Base-by-base conservation (phyloP, 1,284 basidiomycete genomes). In the Cerrena zonata region DNA sequence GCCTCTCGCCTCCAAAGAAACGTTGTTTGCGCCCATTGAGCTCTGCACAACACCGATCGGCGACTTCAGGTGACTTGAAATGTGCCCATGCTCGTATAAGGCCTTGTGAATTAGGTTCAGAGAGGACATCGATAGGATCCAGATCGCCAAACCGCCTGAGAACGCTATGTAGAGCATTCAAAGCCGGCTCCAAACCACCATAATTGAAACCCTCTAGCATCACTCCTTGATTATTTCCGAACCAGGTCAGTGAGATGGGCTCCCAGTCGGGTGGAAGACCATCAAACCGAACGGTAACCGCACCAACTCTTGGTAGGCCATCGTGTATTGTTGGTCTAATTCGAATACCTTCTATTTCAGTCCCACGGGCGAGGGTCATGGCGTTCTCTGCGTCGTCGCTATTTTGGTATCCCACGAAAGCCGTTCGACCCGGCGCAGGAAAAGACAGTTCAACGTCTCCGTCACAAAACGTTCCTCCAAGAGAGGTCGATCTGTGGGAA, bases 341-440 rank as follows among this genome's bases (percentile, higher is more conserved):
- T 42, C 67, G 63, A 41, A 66, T 66, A 18, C 70, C 69, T 0
- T 69, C 65, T 24, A 74, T 60, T 2, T 68, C 68, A 0, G 56
- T 55, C 1, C 67, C 62, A 27, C 64, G 66, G 1, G 74, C 64
- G 0, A 68, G 61, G 2, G 62, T 63, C 2, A 84, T 71, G 0
- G 76, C 83, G 24, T 64, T 60, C 21, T 72, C 60, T 0, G 85
- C 84, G 10, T 71, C 66, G 38, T 69, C 65, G 39, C 68, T 54
- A 1, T 69, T 76, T 0, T 67, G 58, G 54, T 82, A 88, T 1
- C 86, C 86, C 18, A 75, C 77, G 53, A 78, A 87, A 0, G 73
- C 82, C 1, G 69, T 68, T 36, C 71, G 73, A 13, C 65, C 63
- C 0, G 86, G 80, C 2, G 73, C 73, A 0, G 62, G 61, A 45